Conservation (phyloP, 2,329 filamentous ascomycete genomes). For the Boeremia lycopersici region DNA sequence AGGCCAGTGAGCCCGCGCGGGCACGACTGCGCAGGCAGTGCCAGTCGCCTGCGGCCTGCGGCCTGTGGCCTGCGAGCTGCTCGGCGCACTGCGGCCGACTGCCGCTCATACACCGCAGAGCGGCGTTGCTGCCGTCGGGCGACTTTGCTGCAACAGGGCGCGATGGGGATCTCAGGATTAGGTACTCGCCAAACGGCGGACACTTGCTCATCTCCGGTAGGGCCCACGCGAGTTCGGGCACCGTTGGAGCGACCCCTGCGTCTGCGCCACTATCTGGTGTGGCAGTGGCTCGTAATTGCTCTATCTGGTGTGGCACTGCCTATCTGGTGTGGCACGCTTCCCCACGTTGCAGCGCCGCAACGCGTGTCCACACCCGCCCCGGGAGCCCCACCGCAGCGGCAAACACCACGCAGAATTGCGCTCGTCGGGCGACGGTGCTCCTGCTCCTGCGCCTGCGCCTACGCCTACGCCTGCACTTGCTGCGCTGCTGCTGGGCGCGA, state of each 20-base stretch:
- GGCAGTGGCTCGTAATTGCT: too few species aligned
- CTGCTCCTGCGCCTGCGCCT: too few species aligned
- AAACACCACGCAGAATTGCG: slow-evolving; percentile 20
- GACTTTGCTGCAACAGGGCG: too few species aligned
- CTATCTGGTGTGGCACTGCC: slow-evolving; percentile 12
- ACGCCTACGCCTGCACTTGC: too few species aligned
- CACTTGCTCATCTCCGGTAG: slow-evolving; percentile 15
- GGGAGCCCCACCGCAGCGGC: slow-evolving; percentile 29
- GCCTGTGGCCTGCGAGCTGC: too few species aligned
- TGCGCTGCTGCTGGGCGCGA: neutral
- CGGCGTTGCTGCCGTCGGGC: too few species aligned
- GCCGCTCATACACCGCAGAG: too few species aligned
- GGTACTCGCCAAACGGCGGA: slow-evolving; percentile 5
- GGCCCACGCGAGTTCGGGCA: slow-evolving; percentile 11
- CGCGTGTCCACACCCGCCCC: slow-evolving; percentile 33
- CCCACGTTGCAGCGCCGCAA: slow-evolving; percentile 36
- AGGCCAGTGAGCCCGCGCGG: slow-evolving; percentile 1
- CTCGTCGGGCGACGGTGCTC: too few species aligned
- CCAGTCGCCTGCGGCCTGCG: too few species aligned
- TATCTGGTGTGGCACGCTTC: slow-evolving; percentile 32
- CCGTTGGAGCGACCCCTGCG: slow-evolving; percentile 17
- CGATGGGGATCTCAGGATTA: too few species aligned
- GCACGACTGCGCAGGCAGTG: too few species aligned
- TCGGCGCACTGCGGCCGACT: too few species aligned
- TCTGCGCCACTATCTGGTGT: slow-evolving; percentile 27